Base-by-base conservation (phyloP, 163 green algal genomes). In the Chloromonas sp. region DNA sequence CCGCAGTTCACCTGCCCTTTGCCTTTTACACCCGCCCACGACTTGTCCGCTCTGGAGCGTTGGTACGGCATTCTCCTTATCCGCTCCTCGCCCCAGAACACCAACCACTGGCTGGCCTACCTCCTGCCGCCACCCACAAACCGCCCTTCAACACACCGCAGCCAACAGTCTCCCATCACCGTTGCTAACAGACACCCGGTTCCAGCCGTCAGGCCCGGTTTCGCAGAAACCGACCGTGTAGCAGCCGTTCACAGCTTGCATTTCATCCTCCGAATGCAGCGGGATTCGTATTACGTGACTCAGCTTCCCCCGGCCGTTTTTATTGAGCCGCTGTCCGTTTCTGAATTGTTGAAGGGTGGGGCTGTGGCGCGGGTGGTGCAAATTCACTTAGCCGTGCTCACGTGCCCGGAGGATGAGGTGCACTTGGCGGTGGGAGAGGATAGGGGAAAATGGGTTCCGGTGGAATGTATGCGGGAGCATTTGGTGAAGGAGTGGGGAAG, bases 11-110 rank as follows among this genome's bases (percentile, higher is more conserved):
- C 14, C 2, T 88, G 85, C 85, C 79, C n/a, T 3, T 70, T 86
- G 85, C 82, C 85, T 60, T 87, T 84, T 83, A 84, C 79, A 61
- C 79, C 83, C 2, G 86, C 81, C 2, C 82, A 79, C 70, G 86
- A 89, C 79, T 66, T 89, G 1, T 89, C 86, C 0, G 86, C 86
- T 0, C 15, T 82, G 0, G 83, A 89, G 71, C 86, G 80, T 58
- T 84, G 82, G 74, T 89, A 85, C 83, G 83, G 83, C 58, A 58
- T 74, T 5, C 83, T 89, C 3, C 82, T 89, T 60, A 8, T 89
- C 59, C 85, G 82, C 36, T 36, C 79, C 76, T 60, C 3, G 13
- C n/a, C 3, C 76, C n/a, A 58, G 77, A 83, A 61, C 83, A 83
- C 62, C 80, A 87, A 71, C 81, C 71, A 15, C 60, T 2, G 36